A percentile compares a stretch with the other conserved stretches of the same genome.
phyloP scores from a whole-genome alignment of 495 filamentous ascomycete genomes.

The Sordaria brevicollis region DNA sequence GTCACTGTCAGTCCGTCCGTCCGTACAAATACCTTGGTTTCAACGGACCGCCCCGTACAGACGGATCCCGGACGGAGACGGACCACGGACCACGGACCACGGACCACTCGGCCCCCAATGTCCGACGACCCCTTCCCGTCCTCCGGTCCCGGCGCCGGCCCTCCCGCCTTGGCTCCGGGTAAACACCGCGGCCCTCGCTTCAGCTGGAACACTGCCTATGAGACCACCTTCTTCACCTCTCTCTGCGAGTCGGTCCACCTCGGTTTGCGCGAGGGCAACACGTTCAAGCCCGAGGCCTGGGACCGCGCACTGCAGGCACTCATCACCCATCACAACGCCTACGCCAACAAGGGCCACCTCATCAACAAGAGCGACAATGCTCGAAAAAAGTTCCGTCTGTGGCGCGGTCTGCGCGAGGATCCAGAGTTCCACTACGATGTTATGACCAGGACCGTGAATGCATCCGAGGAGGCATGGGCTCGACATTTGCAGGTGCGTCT shows the following conservation, averaged over 20 bases:
- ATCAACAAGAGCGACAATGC: conserved; percentile 47
- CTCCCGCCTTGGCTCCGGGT: conserved; percentile 9
- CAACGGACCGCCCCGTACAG: not conserved
- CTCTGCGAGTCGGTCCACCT: conserved; percentile 39
- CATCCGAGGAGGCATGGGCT: conserved; percentile 37
- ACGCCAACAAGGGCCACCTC: conserved; percentile 39
- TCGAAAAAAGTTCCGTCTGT: conserved; percentile 43
- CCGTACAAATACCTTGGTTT: not conserved
- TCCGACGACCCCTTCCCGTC: conserved; percentile 24
- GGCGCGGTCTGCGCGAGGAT: conserved; percentile 39
- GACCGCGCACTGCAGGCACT: conserved; percentile 37
- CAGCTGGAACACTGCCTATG: conserved; percentile 38
- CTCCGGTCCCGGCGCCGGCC: conserved; percentile 7
- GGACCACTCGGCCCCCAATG: conserved; percentile 13
- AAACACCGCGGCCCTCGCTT: conserved; percentile 40
- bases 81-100: not conserved
- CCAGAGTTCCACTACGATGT: conserved; percentile 39
- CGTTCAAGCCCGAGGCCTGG: conserved; percentile 43
- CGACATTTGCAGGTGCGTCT: conserved; percentile 36
- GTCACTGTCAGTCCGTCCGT: too few relatives aligned
- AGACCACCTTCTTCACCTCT: conserved; percentile 41
- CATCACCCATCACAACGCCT: conserved; percentile 34
- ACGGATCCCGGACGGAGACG: not conserved
- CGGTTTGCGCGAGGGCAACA: conserved; percentile 38
- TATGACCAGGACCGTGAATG: conserved; percentile 31